Evolutionary conservation across 2,329 filamentous ascomycete species (phyloP), one percentile per base, ranked within the genome.

Genomic region (Colletotrichum cuscutae): DNA sequence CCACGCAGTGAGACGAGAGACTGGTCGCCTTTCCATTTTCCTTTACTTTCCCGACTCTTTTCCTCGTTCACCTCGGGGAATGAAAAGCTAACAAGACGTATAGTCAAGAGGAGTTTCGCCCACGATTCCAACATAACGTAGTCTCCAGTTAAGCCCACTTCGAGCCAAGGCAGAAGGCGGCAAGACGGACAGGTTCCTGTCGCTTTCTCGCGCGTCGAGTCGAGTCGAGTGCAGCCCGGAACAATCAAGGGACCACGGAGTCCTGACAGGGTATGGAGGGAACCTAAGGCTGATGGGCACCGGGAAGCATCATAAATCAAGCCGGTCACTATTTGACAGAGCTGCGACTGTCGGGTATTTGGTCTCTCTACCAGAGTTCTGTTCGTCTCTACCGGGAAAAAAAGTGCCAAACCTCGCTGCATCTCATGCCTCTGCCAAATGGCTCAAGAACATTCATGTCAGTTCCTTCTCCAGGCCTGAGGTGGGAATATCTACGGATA

Each of bases 111-210:
- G 19, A 28, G n/a, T 57, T 73, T 65, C 58, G 65, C 13, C 62
- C 46, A 59, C 52, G 37, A 53, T 28, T 57, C 24, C 24, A 3
- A 15, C 15, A 19, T 42, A 9, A 15, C 15, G 7, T 42, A 30
- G 65, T 65, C n/a, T 70, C 71, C 61, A 61, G 49, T 52, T 54
- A 56, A 58, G 35, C 49, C 66, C 66, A 73, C 71, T 70, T 58
- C 22, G 19, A 60, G 42, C 37, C 69, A 49, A 52, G 59, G 42
- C 58, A 49, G 65, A 49, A 57, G 53, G 15, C 57, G 35, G 30
- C 7, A 19, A 32, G 28, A 35, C n/a, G 13, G 24, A 13, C 28
- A 26, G 8, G 19, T 22, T 49, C 42, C 42, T 22, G 15, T 49
- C 42, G 19, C 42, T 49, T 49, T 49, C 42, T 49, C 42, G 19